Base-by-base conservation (phyloP, 2,329 filamentous ascomycete species). In the Paecilomyces variotii region DNA sequence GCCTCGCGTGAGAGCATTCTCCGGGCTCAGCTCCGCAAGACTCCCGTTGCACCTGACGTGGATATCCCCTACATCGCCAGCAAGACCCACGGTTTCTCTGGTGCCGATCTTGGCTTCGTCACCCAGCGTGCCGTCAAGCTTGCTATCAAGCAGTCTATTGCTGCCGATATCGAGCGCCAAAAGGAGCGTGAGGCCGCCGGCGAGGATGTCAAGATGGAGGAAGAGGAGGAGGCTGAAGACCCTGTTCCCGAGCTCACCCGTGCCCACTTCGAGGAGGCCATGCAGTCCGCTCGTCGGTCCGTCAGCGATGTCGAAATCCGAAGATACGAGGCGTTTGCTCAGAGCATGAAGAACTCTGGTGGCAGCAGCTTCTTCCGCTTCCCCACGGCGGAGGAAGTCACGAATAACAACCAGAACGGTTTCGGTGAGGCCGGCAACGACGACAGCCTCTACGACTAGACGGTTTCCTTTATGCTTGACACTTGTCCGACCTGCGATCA, bases 51-150 rank as follows among this genome's bases (percentile, higher is more conserved):
- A 32, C 73, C 79, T 25, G 94, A 99, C 70, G 87, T 99, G 70
- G 87, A 99, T 74, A 82, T 99, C 55, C 79, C 87, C 61, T 97
- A 86, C 83, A 97, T 99, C 73, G 93, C 94, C 57, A 88, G 87
- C 79, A 95, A 96, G 84, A 99, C 94, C 4, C 91, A 99, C 79
- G 94, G 94, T 63, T 99, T 97, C 86, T 97, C 94, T 59, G 94
- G 94, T 92, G 94, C 94, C 72, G 94, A 99, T 89, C 84, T 99
- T 75, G 94, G 94, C 63, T 99, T 97, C 82, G 92, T 99, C 74
- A 97, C 94, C 26, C 94, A 99, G 82, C 91, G 94, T 76, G 94
- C 94, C 57, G 94, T 96, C 82, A 99, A 99, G 87, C 87, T 97
- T 71, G 94, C 94, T 68, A 99, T 99, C 82, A 99, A 99, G 85